Conservation (phyloP, 2,329 filamentous ascomycete species). For the Penicillium sclerotiorum region DNA sequence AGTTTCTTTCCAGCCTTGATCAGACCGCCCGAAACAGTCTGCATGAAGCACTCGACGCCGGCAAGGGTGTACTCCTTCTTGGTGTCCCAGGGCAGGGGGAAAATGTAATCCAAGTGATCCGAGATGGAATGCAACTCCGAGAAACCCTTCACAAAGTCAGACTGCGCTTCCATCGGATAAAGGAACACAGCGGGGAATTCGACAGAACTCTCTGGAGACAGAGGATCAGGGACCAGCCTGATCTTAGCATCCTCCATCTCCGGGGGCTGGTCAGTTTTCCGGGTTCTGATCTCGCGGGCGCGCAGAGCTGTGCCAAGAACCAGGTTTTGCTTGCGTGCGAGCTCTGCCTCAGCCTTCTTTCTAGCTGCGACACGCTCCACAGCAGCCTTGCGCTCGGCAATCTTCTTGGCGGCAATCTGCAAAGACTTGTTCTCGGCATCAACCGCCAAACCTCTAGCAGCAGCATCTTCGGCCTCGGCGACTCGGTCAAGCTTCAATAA, state of each 20-base stretch:
- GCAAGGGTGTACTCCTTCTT: slow-evolving; percentile 65
- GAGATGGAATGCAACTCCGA: slow-evolving; percentile 73
- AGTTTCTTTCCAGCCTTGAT: slow-evolving; percentile 90
- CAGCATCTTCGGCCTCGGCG: slow-evolving; percentile 78
- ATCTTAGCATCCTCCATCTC: slow-evolving; percentile 85
- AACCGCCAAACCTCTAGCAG: slow-evolving; percentile 70
- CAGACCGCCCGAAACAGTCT: slow-evolving; percentile 76
- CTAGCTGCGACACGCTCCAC: slow-evolving; percentile 59
- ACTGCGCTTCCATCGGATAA: slow-evolving; percentile 80
- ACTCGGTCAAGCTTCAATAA: slow-evolving; percentile 78
- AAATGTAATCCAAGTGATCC: slow-evolving; percentile 80
- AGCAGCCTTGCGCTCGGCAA: slow-evolving; percentile 60
- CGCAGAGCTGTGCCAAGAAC: slow-evolving; percentile 68
- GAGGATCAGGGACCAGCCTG: slow-evolving; percentile 68
- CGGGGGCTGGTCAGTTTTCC: slow-evolving; percentile 70
- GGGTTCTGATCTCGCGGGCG: slow-evolving; percentile 70
- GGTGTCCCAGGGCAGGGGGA: slow-evolving; percentile 85
- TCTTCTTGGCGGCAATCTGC: slow-evolving; percentile 62
- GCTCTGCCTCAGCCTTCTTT: slow-evolving; percentile 55
- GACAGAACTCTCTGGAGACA: slow-evolving; percentile 72
- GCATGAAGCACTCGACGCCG: slow-evolving; percentile 83
- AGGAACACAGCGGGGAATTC: slow-evolving; percentile 79
- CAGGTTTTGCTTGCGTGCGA: slow-evolving; percentile 55
- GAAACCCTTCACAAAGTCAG: slow-evolving; percentile 89
- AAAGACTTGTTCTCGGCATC: slow-evolving; percentile 72